A percentile compares a stretch with the other conserved stretches of the same genome.
Conservation (phyloP, 2,329 filamentous ascomycete species). For the Ceratocystis destructans region DNA sequence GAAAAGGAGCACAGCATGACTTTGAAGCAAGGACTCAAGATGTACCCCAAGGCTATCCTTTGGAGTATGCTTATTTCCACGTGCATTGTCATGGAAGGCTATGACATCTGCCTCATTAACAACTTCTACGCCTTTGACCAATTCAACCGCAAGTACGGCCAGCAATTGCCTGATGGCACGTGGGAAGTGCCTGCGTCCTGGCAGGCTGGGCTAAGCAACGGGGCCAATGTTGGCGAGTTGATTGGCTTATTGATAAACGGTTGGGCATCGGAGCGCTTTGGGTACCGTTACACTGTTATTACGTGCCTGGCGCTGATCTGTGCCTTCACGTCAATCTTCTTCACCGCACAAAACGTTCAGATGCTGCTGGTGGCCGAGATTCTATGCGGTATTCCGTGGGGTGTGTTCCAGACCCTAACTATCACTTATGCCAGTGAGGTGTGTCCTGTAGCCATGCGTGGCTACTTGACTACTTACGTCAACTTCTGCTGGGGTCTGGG, state of each 20-base stretch:
- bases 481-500: constrained; percentile 70
- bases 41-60: constrained; percentile 75
- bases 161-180: constrained; percentile 31
- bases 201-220: constrained; percentile 50
- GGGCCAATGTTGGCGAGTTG: constrained; percentile 48
- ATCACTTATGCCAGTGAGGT: constrained; percentile 59
- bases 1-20: constrained; percentile 57
- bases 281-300: constrained; percentile 53
- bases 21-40: constrained; percentile 58
- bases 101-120: constrained; percentile 67
- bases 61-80: constrained; percentile 84
- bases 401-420: constrained; percentile 45
- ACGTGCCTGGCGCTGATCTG: constrained; percentile 39
- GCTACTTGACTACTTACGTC: constrained; percentile 60
- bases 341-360: constrained; percentile 47
- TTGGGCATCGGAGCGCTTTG: constrained; percentile 50
- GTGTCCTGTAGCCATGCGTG: constrained; percentile 56
- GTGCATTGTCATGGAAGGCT: constrained; percentile 84
- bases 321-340: constrained; percentile 49
- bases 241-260: constrained; percentile 54
- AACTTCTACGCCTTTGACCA: constrained; percentile 57
- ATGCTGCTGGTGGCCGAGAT: constrained; percentile 48
- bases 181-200: constrained; percentile 47
- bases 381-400: constrained; percentile 49
- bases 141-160: constrained; percentile 46